Base-by-base conservation (phyloP, 768 basidiomycete species). In the Podaxis mareebaensis region DNA sequence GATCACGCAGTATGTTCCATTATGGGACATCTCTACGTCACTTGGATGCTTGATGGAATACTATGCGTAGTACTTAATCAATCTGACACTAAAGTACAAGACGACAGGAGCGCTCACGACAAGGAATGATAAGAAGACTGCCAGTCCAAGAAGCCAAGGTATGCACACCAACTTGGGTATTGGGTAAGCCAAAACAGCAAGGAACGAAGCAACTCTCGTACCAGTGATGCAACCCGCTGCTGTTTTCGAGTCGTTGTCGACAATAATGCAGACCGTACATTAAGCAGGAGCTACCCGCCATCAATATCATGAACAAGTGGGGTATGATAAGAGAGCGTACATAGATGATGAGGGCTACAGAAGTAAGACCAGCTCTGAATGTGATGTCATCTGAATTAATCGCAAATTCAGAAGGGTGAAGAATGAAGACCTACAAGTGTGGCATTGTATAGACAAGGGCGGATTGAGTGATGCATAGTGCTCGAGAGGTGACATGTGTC, bases 371-470 rank as follows among this genome's bases (percentile, higher is more conserved):
- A 5, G 73, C 72, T 53, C 74, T 73, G 61, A 20, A 26, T 46
- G 6, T 6, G 36, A 52, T 42, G 53, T 2, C 22, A 36, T n/a
- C 39, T 52, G 12, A 13, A 28, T 40, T 17, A 5, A 57, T 20
- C 11, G 4, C 11, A 24, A 22, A n/a, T 44, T n/a, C 5, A 20
- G 11, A 20, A 12, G n/a, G 13, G 42, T 24, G 7, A 6, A 24
- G 24, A 12, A 4, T 22, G 15, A 13, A 8, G 44, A 20, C 75
- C 52, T 60, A 75, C 76, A 77, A 61, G 39, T 61, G 60, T 17
- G 76, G 75, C 22, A 73, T 72, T 4, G 72, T 67, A 56, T 77
- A 76, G 38, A 76, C 72, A 4, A 68, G 65, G 15, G 72, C 72
- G 8, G 69, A 67, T 61, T 77, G 76, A 15, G 68, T 61, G 20